Percentiles rank a stretch among this genome's conserved stretches.
These are phyloP conservation scores for Canavalia gladiata DNA, from an alignment of 306 rosid species.

Conservation along the genomic window DNA sequence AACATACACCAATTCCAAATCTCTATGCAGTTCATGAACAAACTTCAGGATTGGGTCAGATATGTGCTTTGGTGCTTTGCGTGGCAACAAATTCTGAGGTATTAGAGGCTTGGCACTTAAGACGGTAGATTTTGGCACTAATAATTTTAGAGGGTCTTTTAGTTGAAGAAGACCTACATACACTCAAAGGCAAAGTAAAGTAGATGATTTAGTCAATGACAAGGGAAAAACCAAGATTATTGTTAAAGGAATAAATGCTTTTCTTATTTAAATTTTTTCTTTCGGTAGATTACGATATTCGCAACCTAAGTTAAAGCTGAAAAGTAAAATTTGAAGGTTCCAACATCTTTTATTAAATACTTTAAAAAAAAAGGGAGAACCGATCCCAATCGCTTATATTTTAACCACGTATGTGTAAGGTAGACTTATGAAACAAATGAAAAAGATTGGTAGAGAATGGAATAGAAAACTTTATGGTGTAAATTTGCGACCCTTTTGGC, in stretches of 20 bases:
- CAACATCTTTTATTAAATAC: slow-evolving; percentile 12
- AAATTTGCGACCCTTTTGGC: slow-evolving; percentile 35
- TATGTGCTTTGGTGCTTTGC: slow-evolving; percentile 49
- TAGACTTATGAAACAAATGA: neutral
- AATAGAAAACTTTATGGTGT: slow-evolving; percentile 2
- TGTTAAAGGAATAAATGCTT: neutral
- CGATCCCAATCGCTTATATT: neutral
- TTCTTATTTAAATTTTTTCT: neutral
- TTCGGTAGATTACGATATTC: slow-evolving; percentile 8
- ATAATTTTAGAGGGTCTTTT: slow-evolving; percentile 55
- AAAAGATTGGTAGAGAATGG: slow-evolving; percentile 17
- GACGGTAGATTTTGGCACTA: slow-evolving; percentile 47
- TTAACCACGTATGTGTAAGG: slow-evolving; percentile 17
- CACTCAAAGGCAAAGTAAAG: neutral
- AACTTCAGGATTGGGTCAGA: slow-evolving; percentile 58
- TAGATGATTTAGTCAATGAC: slow-evolving; percentile 13
- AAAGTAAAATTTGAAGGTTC: slow-evolving; percentile 35
- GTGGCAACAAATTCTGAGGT: slow-evolving; percentile 56
- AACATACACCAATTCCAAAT: slow-evolving; percentile 79
- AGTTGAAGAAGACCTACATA: slow-evolving; percentile 72
- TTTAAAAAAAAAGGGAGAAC: neutral
- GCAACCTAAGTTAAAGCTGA: slow-evolving; percentile 19
- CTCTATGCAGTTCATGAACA: slow-evolving; percentile 62
- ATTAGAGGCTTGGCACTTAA: slow-evolving; percentile 40
- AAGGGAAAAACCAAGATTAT: neutral